Percentiles rank a stretch among this genome's conserved stretches.
phyloP scores from a whole-genome alignment of 2,329 filamentous ascomycete species.

The Cladophialophora chaetospira region DNA sequence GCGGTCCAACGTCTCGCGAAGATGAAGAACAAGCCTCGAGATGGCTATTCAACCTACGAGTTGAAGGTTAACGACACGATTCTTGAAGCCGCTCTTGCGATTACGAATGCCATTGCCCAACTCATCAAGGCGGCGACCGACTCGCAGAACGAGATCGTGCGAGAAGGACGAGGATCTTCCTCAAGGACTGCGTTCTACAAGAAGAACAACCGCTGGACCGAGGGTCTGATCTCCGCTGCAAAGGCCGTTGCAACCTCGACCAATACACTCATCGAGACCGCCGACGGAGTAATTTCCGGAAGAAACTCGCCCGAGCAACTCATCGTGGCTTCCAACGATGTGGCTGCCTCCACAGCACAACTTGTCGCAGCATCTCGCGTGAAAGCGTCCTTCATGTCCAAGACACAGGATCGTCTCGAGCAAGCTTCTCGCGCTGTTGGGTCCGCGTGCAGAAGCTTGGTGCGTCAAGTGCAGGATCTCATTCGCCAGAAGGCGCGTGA shows the following conservation, averaged over 20 bases:
- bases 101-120: slow-evolving; percentile 90
- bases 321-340: slow-evolving; percentile 96
- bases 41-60: slow-evolving; percentile 94
- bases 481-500: slow-evolving; percentile 83
- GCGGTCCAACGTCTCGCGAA: slow-evolving; percentile 87
- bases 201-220: slow-evolving; percentile 99
- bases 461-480: slow-evolving; percentile 91
- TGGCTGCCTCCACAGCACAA: slow-evolving; percentile 93
- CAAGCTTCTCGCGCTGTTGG: slow-evolving; percentile 91
- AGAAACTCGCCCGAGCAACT: slow-evolving; percentile 95
- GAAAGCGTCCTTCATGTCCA: slow-evolving; percentile 97
- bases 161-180: slow-evolving; percentile 83
- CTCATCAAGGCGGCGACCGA: slow-evolving; percentile 92
- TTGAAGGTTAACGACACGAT: slow-evolving; percentile 95
- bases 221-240: slow-evolving; percentile 93
- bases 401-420: slow-evolving; percentile 90
- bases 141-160: slow-evolving; percentile 95
- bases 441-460: slow-evolving; percentile 79
- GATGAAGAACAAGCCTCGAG: slow-evolving; percentile 93
- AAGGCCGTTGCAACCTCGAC: slow-evolving; percentile 94
- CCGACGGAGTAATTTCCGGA: slow-evolving; percentile 88
- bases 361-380: slow-evolving; percentile 93
- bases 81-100: slow-evolving; percentile 85
- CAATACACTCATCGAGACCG: slow-evolving; percentile 96
- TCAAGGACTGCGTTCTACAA: slow-evolving; percentile 97